These are phyloP conservation scores for Marasmius oreades DNA, from an alignment of 1,284 basidiomycete genomes.

Conservation along the genomic window DNA sequence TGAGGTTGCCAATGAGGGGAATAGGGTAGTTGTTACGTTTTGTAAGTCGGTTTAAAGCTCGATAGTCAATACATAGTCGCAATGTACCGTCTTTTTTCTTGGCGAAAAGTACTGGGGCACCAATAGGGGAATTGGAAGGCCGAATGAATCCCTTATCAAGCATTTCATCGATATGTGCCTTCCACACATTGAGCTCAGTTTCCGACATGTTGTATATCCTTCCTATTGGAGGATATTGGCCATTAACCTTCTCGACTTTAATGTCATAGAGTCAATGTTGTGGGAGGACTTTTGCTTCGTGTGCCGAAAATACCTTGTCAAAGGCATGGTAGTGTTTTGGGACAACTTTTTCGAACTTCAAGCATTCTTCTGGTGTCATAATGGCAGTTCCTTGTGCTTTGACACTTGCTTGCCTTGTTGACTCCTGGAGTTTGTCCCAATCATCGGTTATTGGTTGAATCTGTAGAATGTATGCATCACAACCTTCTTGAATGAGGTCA, in stretches of 20 bases:
- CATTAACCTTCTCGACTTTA: background rate
- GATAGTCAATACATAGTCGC: slow-evolving; percentile 2
- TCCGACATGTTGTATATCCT: background rate
- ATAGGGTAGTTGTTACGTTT: background rate
- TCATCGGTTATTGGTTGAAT: too few relatives aligned
- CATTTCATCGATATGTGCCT: background rate
- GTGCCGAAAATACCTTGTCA: slow-evolving; percentile 3
- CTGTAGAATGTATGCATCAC: too few relatives aligned
- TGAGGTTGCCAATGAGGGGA: background rate
- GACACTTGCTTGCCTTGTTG: too few relatives aligned
- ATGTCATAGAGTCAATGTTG: too few relatives aligned
- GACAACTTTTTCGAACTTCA: slow-evolving; percentile 6
- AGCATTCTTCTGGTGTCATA: background rate
- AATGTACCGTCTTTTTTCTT: slow-evolving; percentile 7
- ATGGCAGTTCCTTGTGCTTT: too few relatives aligned
- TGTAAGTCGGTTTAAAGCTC: background rate
- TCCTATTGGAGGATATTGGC: background rate
- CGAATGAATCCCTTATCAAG: background rate
- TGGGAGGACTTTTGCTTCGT: background rate
- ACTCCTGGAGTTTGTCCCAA: too few relatives aligned
- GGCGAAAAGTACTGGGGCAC: slow-evolving; percentile 2
- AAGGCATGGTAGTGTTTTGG: background rate
- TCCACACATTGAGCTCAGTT: background rate
- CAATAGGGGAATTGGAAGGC: slow-evolving; percentile 2
- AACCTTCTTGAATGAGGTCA: too few relatives aligned